phyloP scores from a whole-genome alignment of 139 green algal genomes.

The Volvox africanus region DNA sequence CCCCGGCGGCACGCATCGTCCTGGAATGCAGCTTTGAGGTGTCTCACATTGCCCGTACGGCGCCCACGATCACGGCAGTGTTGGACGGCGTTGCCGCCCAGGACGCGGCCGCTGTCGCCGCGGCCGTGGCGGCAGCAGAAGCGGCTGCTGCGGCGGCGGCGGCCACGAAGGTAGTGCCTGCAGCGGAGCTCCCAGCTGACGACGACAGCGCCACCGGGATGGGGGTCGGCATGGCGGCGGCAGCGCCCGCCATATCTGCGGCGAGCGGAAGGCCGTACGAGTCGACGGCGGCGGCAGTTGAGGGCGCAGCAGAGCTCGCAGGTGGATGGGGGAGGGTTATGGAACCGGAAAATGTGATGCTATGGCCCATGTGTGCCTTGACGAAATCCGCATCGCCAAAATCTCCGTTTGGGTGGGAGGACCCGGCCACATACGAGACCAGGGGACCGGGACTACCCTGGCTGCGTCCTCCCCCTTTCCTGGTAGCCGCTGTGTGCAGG shows the following conservation, averaged over 20 bases:
- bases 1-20: slow-evolving; percentile 1
- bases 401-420: too few species aligned
- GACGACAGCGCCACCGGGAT: neutral
- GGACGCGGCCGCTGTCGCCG: neutral
- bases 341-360: too few species aligned
- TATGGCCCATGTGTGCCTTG: too few species aligned
- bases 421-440: too few species aligned
- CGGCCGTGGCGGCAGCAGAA: slow-evolving; percentile 16
- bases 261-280: slow-evolving; percentile 14
- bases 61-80: neutral
- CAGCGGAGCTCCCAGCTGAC: neutral
- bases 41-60: slow-evolving; percentile 11
- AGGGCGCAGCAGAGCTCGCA: slow-evolving; percentile 36
- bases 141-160: neutral
- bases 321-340: neutral
- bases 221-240: neutral
- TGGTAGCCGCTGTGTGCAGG: too few species aligned
- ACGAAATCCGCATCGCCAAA: too few species aligned
- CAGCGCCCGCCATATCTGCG: neutral
- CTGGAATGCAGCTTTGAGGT: neutral
- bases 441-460: too few species aligned
- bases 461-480: too few species aligned
- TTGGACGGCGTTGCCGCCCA: neutral
- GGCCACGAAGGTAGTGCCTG: neutral
- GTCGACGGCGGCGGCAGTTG: slow-evolving; percentile 41